Evolutionary conservation across 2,329 filamentous ascomycete genomes (phyloP), one percentile per base, ranked within the genome.

Genomic region (Stenocarpella maydis): DNA sequence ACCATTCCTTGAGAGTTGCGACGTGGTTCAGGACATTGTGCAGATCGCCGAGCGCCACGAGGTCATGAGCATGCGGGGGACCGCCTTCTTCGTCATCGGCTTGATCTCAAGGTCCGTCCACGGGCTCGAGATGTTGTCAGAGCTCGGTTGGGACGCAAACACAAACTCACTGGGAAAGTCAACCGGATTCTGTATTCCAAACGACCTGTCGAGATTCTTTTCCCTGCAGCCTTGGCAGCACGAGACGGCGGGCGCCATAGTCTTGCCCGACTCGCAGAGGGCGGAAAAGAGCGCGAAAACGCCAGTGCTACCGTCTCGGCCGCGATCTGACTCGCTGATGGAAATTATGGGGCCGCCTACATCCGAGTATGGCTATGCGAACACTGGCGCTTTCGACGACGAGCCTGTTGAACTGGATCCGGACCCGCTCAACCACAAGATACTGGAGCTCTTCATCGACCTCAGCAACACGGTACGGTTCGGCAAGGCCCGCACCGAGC

Each of bases 81-180:
- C 97, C 0, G 96, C 96, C 1, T 98, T 98, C 80, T 99, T 98
- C 76, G 96, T 98, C 0, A 83, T 99, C 0, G 96, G 96, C 0
- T 83, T 99, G 69, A 95, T 99, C 67, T 98, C 95, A 1, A 88
- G 96, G 66, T 98, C 95, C 64, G 86, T 94, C 10, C 95, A 98
- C 76, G 96, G 96, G 0, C 88, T 98, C 31, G 94, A 97, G 78
- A 97, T 98, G 69, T 82, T 99, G 17, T 91, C 92, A 0, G 93
- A 97, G 76, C 86, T 92, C 76, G 95, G 95, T 14, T 99, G 97
- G 97, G 95, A 97, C 75, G 93, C 94, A 12, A 95, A 94, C 70
- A 92, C 94, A 21, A 95, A 94, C 70, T 88, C 90, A 31, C 87
- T 94, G 77, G 96, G 96, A 19, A 88, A 91, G 71, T 95, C 93